Base-by-base conservation (phyloP, 2,329 filamentous ascomycete genomes). In the Sphaerulina populicola region DNA sequence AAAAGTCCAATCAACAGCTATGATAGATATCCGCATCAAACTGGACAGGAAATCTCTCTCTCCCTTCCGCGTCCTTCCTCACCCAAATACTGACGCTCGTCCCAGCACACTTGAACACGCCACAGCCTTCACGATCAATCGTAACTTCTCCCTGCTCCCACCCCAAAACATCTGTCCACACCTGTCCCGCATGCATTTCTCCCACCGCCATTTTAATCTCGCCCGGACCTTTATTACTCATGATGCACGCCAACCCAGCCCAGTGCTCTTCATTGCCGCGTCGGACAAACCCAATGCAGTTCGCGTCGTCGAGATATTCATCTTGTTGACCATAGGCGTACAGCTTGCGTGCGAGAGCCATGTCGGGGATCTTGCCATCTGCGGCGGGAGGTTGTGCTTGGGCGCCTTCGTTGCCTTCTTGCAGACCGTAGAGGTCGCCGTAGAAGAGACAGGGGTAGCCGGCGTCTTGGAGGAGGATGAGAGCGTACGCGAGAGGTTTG, bases 371-470 rank as follows among this genome's bases (percentile, higher is more conserved):
- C 44, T 54, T 53, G 29, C 49, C 49, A 21, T 54, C 57, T 14
- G 53, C 52, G 6, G 60, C 55, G 41, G 79, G 79, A 6, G 69
- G 69, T 51, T 76, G 72, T 4, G 74, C 69, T 14, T 73, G 70
- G 29, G 75, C 69, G 43, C 67, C 72, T 49, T 72, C 70, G 47
- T 80, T 79, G 30, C 82, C 81, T 65, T 83, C 85, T 1, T 86
- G 66, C 60, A 86, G 82, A 29, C 82, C 81, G 59, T 81, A 86
- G 2, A 49, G 11, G 15, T 49, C 46, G 7, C 46, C 46, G 59
- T 81, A 86, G 65, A 86, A 86, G 37, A 85, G 68, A 58, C 80
- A 85, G 0, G 83, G 83, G 36, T 81, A 77, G 14, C 81, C 82
- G 27, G 77, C 70, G 44, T 74, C 69, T 18, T 81, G 77, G 23